These are phyloP conservation scores for Eudorina sp. DNA, from an alignment of 139 green algal species.

Conservation along the genomic window DNA sequence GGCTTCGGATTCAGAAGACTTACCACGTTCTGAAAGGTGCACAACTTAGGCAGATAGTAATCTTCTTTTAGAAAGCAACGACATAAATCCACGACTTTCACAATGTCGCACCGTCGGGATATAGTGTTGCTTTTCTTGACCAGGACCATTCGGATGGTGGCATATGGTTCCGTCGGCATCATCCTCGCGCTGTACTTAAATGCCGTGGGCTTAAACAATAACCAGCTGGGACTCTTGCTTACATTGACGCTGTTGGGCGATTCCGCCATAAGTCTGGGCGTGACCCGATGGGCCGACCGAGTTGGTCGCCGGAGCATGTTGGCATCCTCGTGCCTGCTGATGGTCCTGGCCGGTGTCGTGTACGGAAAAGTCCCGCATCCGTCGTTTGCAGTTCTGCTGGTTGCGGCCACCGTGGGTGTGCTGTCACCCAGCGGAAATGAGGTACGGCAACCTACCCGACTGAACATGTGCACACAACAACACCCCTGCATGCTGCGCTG, in stretches of 20 bases:
- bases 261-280: not conserved
- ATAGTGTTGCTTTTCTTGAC: not conserved
- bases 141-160: not conserved
- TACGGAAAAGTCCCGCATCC: not conserved
- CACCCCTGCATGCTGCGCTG: not conserved
- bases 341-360: not conserved
- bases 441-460: not conserved
- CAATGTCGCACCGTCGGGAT: not conserved
- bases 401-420: conserved; percentile 29
- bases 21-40: too few species aligned
- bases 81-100: too few species aligned
- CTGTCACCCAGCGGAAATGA: conserved; percentile 39
- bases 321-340: conserved; percentile 3
- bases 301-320: not conserved
- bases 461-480: not conserved
- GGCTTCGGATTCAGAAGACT: too few species aligned
- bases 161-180: not conserved
- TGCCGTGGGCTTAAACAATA: conserved; percentile 7
- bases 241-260: conserved; percentile 33
- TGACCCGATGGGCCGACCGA: conserved; percentile 8
- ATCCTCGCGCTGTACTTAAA: conserved; percentile 26
- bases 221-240: conserved; percentile 11
- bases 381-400: conserved; percentile 27
- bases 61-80: too few species aligned
- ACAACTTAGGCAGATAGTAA: too few species aligned